phyloP scores from a whole-genome alignment of 2,329 filamentous ascomycete species.

The Escovopsis sp. region DNA sequence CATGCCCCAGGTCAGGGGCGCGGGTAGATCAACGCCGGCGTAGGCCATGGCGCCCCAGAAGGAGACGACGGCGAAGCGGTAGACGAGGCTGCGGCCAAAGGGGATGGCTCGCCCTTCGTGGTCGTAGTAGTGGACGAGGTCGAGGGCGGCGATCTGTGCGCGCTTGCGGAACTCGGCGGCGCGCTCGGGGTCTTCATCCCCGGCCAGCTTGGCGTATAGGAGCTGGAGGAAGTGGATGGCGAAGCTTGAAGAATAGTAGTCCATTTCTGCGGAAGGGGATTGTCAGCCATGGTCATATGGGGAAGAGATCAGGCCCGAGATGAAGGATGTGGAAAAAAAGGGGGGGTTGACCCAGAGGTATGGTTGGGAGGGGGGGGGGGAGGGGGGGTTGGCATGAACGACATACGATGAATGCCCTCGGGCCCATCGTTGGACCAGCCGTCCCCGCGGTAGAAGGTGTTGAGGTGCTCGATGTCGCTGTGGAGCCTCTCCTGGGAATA shows the following conservation, averaged over 20 bases:
- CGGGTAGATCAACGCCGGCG: constrained; percentile 56
- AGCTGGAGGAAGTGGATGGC: constrained; percentile 70
- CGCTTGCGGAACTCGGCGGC: constrained; percentile 55
- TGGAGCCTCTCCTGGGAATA: constrained; percentile 57
- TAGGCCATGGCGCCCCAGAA: constrained; percentile 71
- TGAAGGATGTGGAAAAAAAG: no score
- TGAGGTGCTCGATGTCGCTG: constrained; percentile 60
- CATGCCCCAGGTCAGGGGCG: constrained; percentile 61
- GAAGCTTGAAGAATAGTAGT: constrained; percentile 72
- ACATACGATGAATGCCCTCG: constrained; percentile 51
- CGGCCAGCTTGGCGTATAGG: constrained; percentile 58
- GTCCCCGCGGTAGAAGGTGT: constrained; percentile 68
- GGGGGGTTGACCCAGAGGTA: not conserved
- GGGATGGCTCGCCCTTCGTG: constrained; percentile 56
- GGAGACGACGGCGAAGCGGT: constrained; percentile 73
- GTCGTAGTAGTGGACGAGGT: constrained; percentile 65
- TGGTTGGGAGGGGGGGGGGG: not conserved
- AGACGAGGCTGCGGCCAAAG: constrained; percentile 63
- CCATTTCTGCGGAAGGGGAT: constrained; percentile 55
- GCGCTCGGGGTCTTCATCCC: constrained; percentile 47
- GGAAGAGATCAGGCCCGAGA: not conserved
- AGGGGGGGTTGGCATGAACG: no score
- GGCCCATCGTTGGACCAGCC: constrained; percentile 77
- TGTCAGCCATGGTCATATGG: no score
- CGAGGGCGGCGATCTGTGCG: constrained; percentile 49